phyloP scores from a whole-genome alignment of 768 basidiomycete species.

The Gautieria morchelliformis region DNA sequence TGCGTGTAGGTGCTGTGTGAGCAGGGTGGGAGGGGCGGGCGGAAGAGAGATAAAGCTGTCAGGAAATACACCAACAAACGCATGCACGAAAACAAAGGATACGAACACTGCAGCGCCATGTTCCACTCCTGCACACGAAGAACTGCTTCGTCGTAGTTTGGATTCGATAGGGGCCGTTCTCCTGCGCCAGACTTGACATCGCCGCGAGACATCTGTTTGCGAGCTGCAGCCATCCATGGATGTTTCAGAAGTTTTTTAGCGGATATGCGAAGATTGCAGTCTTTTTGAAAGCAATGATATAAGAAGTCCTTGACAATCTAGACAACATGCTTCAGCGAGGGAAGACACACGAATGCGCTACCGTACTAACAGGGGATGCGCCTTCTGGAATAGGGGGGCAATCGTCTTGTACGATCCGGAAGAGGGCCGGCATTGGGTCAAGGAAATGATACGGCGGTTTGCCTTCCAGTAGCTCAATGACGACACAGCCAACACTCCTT shows the following conservation, averaged over 20 bases:
- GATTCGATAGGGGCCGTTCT: slow-evolving; percentile 57
- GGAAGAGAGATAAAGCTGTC: too few relatives aligned
- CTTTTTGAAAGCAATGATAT: slow-evolving; percentile 97
- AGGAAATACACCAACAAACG: neutral
- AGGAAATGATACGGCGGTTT: slow-evolving; percentile 94
- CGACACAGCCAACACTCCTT: slow-evolving; percentile 91
- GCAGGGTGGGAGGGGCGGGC: neutral
- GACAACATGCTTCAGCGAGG: neutral
- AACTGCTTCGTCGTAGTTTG: slow-evolving; percentile 90
- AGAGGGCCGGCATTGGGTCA: slow-evolving; percentile 97
- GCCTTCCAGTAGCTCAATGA: slow-evolving; percentile 87
- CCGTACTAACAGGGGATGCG: slow-evolving; percentile 48
- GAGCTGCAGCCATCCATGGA: slow-evolving; percentile 90
- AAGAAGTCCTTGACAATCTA: slow-evolving; percentile 89
- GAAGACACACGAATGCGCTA: neutral
- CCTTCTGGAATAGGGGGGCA: slow-evolving; percentile 94
- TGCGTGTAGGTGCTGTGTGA: slow-evolving; percentile 55
- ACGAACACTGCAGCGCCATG: slow-evolving; percentile 83
- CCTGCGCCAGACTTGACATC: slow-evolving; percentile 4
- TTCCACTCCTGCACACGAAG: slow-evolving; percentile 98
- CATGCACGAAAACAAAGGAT: neutral
- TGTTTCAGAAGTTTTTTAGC: slow-evolving; percentile 89
- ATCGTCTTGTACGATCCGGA: slow-evolving; percentile 97
- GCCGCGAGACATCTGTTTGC: slow-evolving; percentile 54
- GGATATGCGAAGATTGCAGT: slow-evolving; percentile 86